Conservation (phyloP, 768 basidiomycete species). For the Panaeolus papilionaceus region DNA sequence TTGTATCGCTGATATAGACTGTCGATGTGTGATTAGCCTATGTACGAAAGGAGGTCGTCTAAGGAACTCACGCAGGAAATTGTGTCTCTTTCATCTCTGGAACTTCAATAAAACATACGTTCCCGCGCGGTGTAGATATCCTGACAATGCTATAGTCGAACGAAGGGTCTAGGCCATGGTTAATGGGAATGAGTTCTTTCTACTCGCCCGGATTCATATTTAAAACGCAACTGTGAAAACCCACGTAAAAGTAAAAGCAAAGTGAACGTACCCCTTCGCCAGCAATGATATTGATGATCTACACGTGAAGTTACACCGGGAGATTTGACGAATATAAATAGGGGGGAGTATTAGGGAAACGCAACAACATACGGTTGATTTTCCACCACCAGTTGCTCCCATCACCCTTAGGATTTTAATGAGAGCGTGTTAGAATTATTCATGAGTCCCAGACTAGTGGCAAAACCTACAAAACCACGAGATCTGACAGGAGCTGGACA, state of each 20-base stretch:
- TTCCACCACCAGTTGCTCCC: too few relatives aligned
- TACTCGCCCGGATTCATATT: neutral
- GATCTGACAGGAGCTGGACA: neutral
- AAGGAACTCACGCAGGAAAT: neutral
- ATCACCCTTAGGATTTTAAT: too few relatives aligned
- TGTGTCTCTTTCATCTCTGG: neutral
- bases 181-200: neutral
- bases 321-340: neutral
- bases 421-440: too few relatives aligned
- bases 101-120: neutral
- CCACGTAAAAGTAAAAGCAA: neutral
- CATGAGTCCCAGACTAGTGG: too few relatives aligned
- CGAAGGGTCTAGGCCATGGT: neutral
- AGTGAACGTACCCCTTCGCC: neutral
- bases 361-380: too few relatives aligned
- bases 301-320: neutral
- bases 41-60: neutral
- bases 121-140: neutral
- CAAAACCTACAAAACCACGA: neutral
- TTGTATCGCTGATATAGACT: neutral
- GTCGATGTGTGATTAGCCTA: neutral
- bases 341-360: too few relatives aligned
- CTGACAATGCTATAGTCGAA: neutral
- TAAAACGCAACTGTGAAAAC: neutral
- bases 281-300: neutral